Base-by-base conservation (phyloP, 495 filamentous ascomycete species). In the Geopyxis carbonaria region DNA sequence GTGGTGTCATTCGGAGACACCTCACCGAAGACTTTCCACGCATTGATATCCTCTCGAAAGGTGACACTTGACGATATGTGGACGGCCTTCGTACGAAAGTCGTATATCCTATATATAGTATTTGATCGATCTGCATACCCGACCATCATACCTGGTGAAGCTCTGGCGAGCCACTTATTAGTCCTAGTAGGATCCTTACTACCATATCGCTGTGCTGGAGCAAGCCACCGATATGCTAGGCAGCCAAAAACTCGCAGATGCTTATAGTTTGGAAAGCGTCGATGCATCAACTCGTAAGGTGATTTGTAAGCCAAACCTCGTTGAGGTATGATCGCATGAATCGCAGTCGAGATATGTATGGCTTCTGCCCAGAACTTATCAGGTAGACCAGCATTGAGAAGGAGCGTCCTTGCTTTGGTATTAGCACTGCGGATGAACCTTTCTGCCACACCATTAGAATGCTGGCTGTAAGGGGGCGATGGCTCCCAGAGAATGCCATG, bases 191-290 rank as follows among this genome's bases (percentile, higher is more conserved):
- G n/a, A n/a, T n/a, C n/a, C n/a, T n/a, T n/a, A n/a, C n/a, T n/a
- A n/a, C n/a, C n/a, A n/a, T n/a, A n/a, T n/a, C n/a, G n/a, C n/a
- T n/a, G n/a, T n/a, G n/a, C n/a, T n/a, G n/a, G n/a, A n/a, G n/a
- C n/a, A n/a, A n/a, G n/a, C 36, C 36, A 39, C 4, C 5, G 22
- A 39, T 39, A 39, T 10, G 22, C 24, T 14, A 39, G 11, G 22
- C 6, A 39, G 7, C 36, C 36, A 28, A 39, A 39, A 10, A 28
- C 21, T 7, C 36, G 36, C 13, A 39, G 23, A 18, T 39, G 20
- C 4, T 21, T 13, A 7, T 27, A 4, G 10, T 25, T 13, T 20
- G 36, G 36, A 9, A 16, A 21, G 21, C 15, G 25, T 4, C 21
- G 5, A n/a, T 39, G 22, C 24, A 21, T 27, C 15, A 13, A n/a